Evolutionary conservation across 2,329 filamentous ascomycete species (phyloP).

Genomic region (Aspergillus pseudotamarii): DNA sequence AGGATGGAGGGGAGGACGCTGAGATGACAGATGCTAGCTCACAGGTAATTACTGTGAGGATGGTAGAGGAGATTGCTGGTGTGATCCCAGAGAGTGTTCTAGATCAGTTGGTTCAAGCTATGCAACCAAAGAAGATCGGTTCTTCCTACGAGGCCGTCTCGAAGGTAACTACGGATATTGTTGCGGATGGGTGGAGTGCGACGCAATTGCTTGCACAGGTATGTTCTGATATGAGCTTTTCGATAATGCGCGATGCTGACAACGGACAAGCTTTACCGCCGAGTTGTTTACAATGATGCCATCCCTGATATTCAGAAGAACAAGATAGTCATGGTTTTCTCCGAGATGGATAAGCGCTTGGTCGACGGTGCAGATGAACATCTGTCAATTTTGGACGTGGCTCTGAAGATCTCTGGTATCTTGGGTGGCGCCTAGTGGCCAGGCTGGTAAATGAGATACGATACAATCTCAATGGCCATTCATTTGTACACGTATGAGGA

Average conservation of each 20-base stretch:
- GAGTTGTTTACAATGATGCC: conserved; percentile 79
- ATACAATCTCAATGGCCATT: neutral
- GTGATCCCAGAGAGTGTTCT: conserved; percentile 82
- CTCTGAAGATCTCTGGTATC: conserved; percentile 77
- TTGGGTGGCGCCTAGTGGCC: conserved; percentile 47
- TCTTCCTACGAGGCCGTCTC: conserved; percentile 74
- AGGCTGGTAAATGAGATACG: neutral
- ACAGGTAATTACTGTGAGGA: conserved; percentile 69
- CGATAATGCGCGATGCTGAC: conserved; percentile 10
- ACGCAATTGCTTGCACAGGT: conserved; percentile 83
- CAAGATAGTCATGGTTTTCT: conserved; percentile 84
- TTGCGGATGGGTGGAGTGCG: conserved; percentile 96
- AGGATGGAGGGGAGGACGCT: conserved; percentile 58
- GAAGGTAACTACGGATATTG: conserved; percentile 81
- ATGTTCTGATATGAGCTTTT: conserved; percentile 29
- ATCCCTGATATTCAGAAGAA: conserved; percentile 87
- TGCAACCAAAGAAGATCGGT: conserved; percentile 69
- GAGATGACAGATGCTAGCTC: conserved; percentile 61
- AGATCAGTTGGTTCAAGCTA: conserved; percentile 68
- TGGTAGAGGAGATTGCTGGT: conserved; percentile 92
- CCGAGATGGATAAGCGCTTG: conserved; percentile 89
- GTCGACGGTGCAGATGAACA: conserved; percentile 97
- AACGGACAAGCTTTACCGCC: conserved; percentile 62
- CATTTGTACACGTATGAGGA: neutral
- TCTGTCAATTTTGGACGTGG: conserved; percentile 82